Evolutionary conservation across 352 stramenopile species (phyloP).

Genomic region (Globisporangium parvum): DNA sequence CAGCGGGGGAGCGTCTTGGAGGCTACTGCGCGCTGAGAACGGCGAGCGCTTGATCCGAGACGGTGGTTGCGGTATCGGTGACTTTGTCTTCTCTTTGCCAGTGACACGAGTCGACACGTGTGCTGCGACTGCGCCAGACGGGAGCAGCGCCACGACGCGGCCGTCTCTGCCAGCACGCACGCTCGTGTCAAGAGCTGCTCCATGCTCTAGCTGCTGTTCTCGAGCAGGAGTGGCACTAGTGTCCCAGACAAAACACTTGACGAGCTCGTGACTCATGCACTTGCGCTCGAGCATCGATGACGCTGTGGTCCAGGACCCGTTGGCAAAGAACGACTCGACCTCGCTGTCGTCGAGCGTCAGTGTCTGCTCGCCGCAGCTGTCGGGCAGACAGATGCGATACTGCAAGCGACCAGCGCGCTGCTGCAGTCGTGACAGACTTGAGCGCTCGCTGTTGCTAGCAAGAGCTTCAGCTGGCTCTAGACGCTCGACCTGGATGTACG

Average conservation of each 20-base stretch:
- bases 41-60: slow-evolving; percentile 20
- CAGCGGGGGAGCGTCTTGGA: slow-evolving; percentile 4
- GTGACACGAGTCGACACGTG: slow-evolving; percentile 7
- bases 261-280: slow-evolving; percentile 22
- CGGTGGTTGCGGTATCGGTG: background rate
- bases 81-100: slow-evolving; percentile 7
- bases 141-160: slow-evolving; percentile 25
- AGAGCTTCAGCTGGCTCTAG: slow-evolving; percentile 3
- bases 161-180: slow-evolving; percentile 1
- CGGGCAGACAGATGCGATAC: slow-evolving; percentile 44
- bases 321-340: slow-evolving; percentile 43
- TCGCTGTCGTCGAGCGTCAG: slow-evolving; percentile 39
- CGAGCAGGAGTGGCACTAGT: background rate
- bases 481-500: slow-evolving; percentile 58
- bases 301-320: slow-evolving; percentile 30
- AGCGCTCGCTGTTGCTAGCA: background rate
- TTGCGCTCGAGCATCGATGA: slow-evolving; percentile 5
- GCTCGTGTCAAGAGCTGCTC: background rate
- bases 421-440: background rate
- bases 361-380: slow-evolving; percentile 43
- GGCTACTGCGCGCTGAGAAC: slow-evolving; percentile 17
- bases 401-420: slow-evolving; percentile 11
- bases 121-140: slow-evolving; percentile 20
- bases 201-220: background rate
- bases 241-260: slow-evolving; percentile 30